Base-by-base conservation (phyloP, 306 rosid genomes). In the Carpinus fangiana region DNA sequence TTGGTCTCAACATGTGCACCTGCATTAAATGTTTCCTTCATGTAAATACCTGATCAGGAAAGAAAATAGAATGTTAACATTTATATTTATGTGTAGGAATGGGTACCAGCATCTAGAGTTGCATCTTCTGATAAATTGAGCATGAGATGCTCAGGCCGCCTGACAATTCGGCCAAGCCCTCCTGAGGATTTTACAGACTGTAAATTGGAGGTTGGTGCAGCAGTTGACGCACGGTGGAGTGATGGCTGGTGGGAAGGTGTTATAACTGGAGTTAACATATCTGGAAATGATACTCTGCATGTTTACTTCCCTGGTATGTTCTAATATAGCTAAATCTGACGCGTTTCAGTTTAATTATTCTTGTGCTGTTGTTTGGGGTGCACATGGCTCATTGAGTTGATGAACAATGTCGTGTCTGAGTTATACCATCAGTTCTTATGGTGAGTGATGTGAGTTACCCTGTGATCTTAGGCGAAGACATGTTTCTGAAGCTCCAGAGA, bases 171-270 rank as follows among this genome's bases (percentile, higher is more conserved):
- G 26, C 96, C 98, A 36, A 50, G 76, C 78, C 87, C 84, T 80
- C 91, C 90, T 47, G 78, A 79, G 61, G 83, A 67, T 72, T 54
- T 72, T 77, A 66, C 74, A 23, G 75, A 67, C 46, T 50, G 17
- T 47, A 69, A 23, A 53, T 76, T 86, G 61, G 91, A 85, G 85
- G 78, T 89, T 85, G 97, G 97, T 59, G 78, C 80, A 13, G 72
- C 90, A 26, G 97, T 93, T 65, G 97, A 93, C 85, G 97, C 89
- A 38, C 86, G 93, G 96, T 90, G 92, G 88, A 43, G 89, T 73
- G 96, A 90, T 61, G 94, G 96, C 74, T 93, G 97, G 97, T 93
- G 97, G 97, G 97, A 93, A 85, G 91, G 96, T 70, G 87, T 93
- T 61, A 45, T 93, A 73, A 78, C 87, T 68, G 88, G 90, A 68